phyloP scores from a whole-genome alignment of 2,329 filamentous ascomycete species.

The Apiospora pterosperma region DNA sequence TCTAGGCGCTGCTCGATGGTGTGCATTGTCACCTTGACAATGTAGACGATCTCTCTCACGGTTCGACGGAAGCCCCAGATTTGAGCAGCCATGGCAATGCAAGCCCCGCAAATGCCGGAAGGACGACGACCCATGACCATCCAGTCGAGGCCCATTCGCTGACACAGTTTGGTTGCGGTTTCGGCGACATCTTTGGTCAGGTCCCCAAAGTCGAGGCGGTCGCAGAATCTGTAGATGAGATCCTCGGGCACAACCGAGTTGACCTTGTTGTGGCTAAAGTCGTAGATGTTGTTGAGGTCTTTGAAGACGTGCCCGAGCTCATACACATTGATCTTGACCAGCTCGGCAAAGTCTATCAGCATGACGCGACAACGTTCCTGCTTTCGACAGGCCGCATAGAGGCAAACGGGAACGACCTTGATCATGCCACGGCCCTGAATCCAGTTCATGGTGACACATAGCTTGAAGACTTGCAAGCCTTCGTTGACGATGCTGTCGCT shows the following conservation, averaged over 20 bases:
- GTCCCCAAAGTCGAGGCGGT: constrained; percentile 84
- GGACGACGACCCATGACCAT: constrained; percentile 93
- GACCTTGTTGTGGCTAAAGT: constrained; percentile 57
- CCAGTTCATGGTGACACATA: constrained; percentile 72
- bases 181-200: constrained; percentile 80
- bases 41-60: constrained; percentile 92
- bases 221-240: constrained; percentile 86
- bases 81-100: constrained; percentile 87
- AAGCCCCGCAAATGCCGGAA: constrained; percentile 90
- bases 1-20: constrained; percentile 89
- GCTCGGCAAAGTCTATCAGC: constrained; percentile 93
- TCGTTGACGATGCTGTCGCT: constrained; percentile 61
- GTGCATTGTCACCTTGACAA: constrained; percentile 92
- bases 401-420: constrained; percentile 83
- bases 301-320: constrained; percentile 89
- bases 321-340: constrained; percentile 82
- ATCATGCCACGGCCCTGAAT: constrained; percentile 82
- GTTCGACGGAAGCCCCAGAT: constrained; percentile 98
- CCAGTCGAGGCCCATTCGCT: constrained; percentile 95
- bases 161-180: constrained; percentile 82
- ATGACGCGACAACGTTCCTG: constrained; percentile 79
- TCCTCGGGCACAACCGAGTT: constrained; percentile 80
- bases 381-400: constrained; percentile 84
- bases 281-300: constrained; percentile 68
- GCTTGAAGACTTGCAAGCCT: constrained; percentile 71